Percentiles rank a stretch among this genome's conserved stretches.
These are phyloP conservation scores for Suillus americanus DNA, from an alignment of 768 basidiomycete species.

Conservation along the genomic window DNA sequence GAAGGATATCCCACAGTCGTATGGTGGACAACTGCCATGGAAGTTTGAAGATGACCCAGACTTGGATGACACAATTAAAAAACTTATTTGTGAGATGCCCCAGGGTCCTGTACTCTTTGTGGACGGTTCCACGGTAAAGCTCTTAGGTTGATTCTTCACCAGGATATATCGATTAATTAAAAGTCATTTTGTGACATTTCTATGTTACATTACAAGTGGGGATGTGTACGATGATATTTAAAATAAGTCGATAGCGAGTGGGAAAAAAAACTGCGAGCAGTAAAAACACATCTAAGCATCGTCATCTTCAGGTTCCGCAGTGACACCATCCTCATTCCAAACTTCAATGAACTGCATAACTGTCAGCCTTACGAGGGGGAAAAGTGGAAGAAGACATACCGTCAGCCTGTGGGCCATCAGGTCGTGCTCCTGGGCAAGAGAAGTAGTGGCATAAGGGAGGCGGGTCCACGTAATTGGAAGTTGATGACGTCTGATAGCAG, in stretches of 20 bases:
- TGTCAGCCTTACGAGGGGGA: slow-evolving; percentile 3
- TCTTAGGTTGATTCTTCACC: slow-evolving; percentile 9
- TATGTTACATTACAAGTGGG: slow-evolving; percentile 29
- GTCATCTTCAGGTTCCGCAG: slow-evolving; percentile 60
- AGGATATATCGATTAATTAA: background rate
- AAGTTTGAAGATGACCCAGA: slow-evolving; percentile 63
- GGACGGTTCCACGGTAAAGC: slow-evolving; percentile 41
- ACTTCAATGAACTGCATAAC: slow-evolving; percentile 63
- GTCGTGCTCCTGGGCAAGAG: slow-evolving; percentile 64
- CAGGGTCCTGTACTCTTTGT: slow-evolving; percentile 52
- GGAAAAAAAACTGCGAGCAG: background rate
- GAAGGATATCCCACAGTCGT: slow-evolving; percentile 59
- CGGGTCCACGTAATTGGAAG: slow-evolving; percentile 70
- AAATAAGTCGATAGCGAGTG: slow-evolving; percentile 1
- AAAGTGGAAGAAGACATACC: slow-evolving; percentile 44
- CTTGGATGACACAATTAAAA: slow-evolving; percentile 55
- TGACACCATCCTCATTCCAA: slow-evolving; percentile 81
- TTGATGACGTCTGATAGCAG: slow-evolving; percentile 63
- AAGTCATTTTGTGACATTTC: slow-evolving; percentile 13
- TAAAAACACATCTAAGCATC: slow-evolving; percentile 26
- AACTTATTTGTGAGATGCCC: slow-evolving; percentile 50
- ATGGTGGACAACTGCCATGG: slow-evolving; percentile 78
- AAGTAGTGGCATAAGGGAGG: slow-evolving; percentile 61
- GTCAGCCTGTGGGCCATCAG: slow-evolving; percentile 56
- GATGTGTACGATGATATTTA: slow-evolving; percentile 28